Evolutionary conservation across 1,284 basidiomycete genomes (phyloP).

Genomic region (Trichosporon coremiiforme): DNA sequence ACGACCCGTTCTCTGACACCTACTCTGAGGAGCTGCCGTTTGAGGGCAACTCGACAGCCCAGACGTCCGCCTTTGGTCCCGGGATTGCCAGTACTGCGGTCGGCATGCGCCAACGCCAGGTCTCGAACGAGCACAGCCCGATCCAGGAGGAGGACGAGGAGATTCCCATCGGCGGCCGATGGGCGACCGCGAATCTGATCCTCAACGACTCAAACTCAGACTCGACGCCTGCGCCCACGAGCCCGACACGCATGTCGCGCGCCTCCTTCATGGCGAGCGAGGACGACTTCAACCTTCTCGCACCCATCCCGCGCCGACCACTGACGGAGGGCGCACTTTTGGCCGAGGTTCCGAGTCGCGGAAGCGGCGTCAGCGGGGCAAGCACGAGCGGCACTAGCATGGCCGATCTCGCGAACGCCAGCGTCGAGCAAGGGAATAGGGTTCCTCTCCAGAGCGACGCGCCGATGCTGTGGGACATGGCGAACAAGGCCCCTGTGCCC

Average conservation of each 20-base stretch:
- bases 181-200: constrained; percentile 9
- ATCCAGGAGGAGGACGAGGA: constrained; percentile 12
- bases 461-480: constrained; percentile 13
- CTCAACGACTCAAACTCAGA: constrained; percentile 1
- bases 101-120: constrained; percentile 7
- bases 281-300: constrained; percentile 15
- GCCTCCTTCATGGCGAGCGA: constrained; percentile 14
- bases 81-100: constrained; percentile 5
- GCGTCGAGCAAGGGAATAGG: constrained; percentile 9
- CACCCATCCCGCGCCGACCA: not conserved
- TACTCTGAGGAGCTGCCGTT: constrained; percentile 10
- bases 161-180: constrained; percentile 3
- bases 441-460: constrained; percentile 7
- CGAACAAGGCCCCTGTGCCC: not conserved
- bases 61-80: not conserved
- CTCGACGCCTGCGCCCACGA: not conserved
- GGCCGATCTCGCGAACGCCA: constrained; percentile 16
- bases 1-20: constrained; percentile 14
- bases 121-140: constrained; percentile 15
- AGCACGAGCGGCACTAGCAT: constrained; percentile 18
- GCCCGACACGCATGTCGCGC: constrained; percentile 10
- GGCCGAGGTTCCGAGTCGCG: constrained; percentile 7
- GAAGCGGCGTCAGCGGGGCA: constrained; percentile 10
- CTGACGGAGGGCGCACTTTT: not conserved
- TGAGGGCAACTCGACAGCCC: not conserved